Conservation (phyloP, 306 rosid species). For the Malus asiatica region DNA sequence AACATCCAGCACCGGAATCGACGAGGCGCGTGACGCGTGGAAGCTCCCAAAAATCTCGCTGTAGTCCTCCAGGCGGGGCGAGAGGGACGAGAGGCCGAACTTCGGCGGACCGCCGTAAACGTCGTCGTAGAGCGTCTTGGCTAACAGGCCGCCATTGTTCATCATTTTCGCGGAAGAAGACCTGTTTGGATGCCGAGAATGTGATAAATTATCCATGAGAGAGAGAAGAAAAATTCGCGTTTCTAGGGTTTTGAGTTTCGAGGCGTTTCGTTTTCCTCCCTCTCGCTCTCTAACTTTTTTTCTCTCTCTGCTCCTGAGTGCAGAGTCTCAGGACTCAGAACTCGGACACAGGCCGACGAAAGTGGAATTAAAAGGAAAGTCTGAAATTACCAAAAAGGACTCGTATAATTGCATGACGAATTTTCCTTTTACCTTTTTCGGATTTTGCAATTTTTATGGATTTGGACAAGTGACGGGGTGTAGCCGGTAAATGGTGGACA, state of each 20-base stretch:
- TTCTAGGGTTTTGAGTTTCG: conserved; percentile 28
- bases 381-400: conserved; percentile 31
- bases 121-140: conserved; percentile 60
- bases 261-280: background rate
- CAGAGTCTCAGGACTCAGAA: background rate
- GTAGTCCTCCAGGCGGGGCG: conserved; percentile 90
- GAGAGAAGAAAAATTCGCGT: conserved; percentile 7
- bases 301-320: background rate
- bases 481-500: background rate
- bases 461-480: background rate
- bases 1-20: conserved; percentile 86
- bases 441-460: background rate
- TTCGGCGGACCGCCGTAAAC: conserved; percentile 76
- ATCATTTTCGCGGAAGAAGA: conserved; percentile 45
- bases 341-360: conserved; percentile 33
- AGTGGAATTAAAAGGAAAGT: conserved; percentile 15
- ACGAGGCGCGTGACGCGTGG: conserved; percentile 64
- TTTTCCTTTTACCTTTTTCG: background rate
- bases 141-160: conserved; percentile 29
- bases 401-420: conserved; percentile 16
- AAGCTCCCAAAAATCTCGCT: conserved; percentile 80
- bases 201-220: conserved; percentile 57
- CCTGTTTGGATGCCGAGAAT: conserved; percentile 56
- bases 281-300: background rate
- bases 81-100: conserved; percentile 58